Evolutionary conservation across 1,284 basidiomycete species (phyloP), one percentile per base, ranked within the genome.

Genomic region (Marasmius fiardii): DNA sequence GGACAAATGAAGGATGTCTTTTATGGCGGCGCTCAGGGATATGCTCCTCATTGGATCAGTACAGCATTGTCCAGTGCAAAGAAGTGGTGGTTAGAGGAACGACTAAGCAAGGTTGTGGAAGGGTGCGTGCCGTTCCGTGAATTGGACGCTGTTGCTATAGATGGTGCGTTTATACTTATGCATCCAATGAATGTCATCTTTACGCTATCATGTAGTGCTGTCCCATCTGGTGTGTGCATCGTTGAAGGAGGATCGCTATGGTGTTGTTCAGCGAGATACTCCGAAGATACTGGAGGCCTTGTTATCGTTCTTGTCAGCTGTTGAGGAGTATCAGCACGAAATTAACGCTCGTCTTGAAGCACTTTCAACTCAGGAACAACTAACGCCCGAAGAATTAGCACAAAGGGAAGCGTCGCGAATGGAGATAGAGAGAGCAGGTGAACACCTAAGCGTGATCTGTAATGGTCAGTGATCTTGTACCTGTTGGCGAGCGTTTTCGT

Each of bases 181-280:
- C 16, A 23, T 33, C 34, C 60, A 35, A 33, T 28, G 49, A 24
- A n/a, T 16, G 24, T 54, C 23, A 23, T 18, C 53, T 35, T 41
- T 31, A 3, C 23, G 11, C 21, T 33, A n/a, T 5, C 45, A 24
- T 2, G 63, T n/a, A 93, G 92, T 84, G 5, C 73, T 94, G 1
- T 81, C 86, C 0, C 77, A 80, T 49, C 74, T 93, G n/a, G 75
- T 82, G 4, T 85, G 85, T 55, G 82, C 84, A 1, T 93, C 92
- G 5, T 71, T 93, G 31, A 75, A 75, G 1, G 92, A 93, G 68
- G 92, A 95, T 69, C 76, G 80, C 24, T 93, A 88, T 63, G 92
- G 92, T 11, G 81, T 87, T 47, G 89, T 92, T 6, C 92, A 94
- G 66, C 77, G 88, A 5, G 90, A 93, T 65, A 91, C 92, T 24